Evolutionary conservation across 2,329 filamentous ascomycete genomes (phyloP).

Genomic region (Knoxdaviesia proteae): DNA sequence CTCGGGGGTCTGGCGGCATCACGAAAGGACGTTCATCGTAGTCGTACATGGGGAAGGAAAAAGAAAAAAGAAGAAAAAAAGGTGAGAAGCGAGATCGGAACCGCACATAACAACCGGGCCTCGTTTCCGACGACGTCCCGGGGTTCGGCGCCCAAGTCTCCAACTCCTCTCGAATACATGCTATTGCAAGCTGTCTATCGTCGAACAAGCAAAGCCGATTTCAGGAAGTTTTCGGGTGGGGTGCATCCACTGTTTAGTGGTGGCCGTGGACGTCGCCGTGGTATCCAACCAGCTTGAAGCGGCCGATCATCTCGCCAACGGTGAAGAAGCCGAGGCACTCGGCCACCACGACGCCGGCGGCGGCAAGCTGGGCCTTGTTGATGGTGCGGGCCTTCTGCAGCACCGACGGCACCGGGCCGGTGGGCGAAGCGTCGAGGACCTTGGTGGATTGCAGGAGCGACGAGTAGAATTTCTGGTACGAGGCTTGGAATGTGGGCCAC

Average conservation of each 20-base stretch:
- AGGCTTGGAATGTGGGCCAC: conserved; percentile 63
- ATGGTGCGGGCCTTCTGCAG: conserved; percentile 39
- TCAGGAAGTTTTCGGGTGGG: background rate
- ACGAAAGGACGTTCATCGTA: no score
- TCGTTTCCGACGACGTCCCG: background rate
- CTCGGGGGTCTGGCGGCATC: no score
- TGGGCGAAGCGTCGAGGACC: conserved; percentile 31
- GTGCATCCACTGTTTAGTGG: conserved; percentile 22
- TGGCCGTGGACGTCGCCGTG: conserved; percentile 42
- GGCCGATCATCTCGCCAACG: conserved; percentile 87
- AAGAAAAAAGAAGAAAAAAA: background rate
- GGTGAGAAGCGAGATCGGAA: background rate
- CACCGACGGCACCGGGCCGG: conserved; percentile 31
- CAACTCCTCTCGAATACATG: no score
- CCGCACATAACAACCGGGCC: background rate
- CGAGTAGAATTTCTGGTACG: conserved; percentile 59
- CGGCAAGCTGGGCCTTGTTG: conserved; percentile 46
- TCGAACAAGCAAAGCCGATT: background rate
- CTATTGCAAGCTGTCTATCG: background rate
- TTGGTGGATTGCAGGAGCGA: conserved; percentile 46
- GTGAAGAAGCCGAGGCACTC: conserved; percentile 96
- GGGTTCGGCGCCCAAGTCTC: no score
- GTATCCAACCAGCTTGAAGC: conserved; percentile 91
- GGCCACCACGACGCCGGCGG: conserved; percentile 58
- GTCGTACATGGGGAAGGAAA: no score